Conservation (phyloP, 306 rosid species). For the Phaseolus lunatus region DNA sequence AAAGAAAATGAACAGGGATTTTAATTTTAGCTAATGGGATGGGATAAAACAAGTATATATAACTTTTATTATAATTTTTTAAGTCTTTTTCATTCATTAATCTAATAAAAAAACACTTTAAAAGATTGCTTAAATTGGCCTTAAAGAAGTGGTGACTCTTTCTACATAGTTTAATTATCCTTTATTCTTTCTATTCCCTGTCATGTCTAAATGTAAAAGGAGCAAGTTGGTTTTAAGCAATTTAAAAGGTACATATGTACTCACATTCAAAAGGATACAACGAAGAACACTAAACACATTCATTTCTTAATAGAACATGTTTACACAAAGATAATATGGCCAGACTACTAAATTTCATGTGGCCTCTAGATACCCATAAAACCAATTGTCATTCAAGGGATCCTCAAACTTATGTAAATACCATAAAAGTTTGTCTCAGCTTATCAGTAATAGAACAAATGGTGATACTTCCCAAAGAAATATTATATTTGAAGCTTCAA, state of each 20-base stretch:
- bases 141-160: neutral
- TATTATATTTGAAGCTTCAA: conserved; percentile 9
- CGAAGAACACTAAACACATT: neutral
- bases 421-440: neutral
- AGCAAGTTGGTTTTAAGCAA: neutral
- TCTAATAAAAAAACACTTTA: too few species aligned
- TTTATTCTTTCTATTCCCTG: conserved; percentile 24
- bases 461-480: neutral
- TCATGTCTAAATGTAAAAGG: neutral
- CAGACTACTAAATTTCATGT: neutral
- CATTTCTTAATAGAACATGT: neutral
- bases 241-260: neutral
- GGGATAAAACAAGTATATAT: too few species aligned
- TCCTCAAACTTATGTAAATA: conserved; percentile 5
- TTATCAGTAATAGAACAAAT: neutral
- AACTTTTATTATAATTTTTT: too few species aligned
- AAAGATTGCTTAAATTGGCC: too few species aligned
- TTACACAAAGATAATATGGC: neutral
- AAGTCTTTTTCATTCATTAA: too few species aligned
- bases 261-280: conserved; percentile 25
- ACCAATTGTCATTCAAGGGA: conserved; percentile 16
- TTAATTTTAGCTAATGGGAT: too few species aligned
- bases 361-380: conserved; percentile 10
- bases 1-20: too few species aligned
- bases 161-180: neutral